Evolutionary conservation across 257 asterid genomes (phyloP).

Genomic region (Solanum okadae): DNA sequence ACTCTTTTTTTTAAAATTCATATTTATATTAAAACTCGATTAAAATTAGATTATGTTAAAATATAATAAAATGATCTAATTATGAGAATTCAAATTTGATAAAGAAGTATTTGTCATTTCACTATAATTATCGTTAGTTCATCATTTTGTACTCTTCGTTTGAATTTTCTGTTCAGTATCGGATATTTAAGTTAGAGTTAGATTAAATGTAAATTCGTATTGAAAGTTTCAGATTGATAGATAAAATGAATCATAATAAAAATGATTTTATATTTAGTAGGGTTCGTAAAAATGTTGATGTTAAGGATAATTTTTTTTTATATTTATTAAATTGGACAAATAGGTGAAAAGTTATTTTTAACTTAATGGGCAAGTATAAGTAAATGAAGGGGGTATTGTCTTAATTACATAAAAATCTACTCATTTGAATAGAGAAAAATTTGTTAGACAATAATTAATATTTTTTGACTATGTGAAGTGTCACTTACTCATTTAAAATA

Average conservation of each 20-base stretch:
- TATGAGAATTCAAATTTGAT: no score
- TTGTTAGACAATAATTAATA: neutral
- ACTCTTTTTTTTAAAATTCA: rapidly evolving
- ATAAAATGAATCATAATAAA: neutral
- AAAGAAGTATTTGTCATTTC: no score
- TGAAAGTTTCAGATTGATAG: neutral
- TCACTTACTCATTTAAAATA: neutral
- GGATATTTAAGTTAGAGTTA: neutral
- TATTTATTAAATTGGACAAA: neutral
- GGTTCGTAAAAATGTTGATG: neutral
- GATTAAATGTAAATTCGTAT: neutral
- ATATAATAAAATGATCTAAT: no score
- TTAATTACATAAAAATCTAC: neutral
- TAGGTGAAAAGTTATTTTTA: neutral
- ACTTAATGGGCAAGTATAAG: neutral
- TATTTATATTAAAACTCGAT: neutral
- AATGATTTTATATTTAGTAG: neutral
- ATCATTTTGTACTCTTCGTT: rapidly evolving
- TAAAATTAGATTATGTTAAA: no score
- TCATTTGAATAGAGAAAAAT: neutral
- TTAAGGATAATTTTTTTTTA: no score
- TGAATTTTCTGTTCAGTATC: rapidly evolving
- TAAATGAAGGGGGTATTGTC: neutral
- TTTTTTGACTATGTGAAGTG: neutral
- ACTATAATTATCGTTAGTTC: neutral